Percentiles rank a stretch among this genome's conserved stretches.
Conservation (phyloP, 495 filamentous ascomycete species). For the Daldinia childiae region DNA sequence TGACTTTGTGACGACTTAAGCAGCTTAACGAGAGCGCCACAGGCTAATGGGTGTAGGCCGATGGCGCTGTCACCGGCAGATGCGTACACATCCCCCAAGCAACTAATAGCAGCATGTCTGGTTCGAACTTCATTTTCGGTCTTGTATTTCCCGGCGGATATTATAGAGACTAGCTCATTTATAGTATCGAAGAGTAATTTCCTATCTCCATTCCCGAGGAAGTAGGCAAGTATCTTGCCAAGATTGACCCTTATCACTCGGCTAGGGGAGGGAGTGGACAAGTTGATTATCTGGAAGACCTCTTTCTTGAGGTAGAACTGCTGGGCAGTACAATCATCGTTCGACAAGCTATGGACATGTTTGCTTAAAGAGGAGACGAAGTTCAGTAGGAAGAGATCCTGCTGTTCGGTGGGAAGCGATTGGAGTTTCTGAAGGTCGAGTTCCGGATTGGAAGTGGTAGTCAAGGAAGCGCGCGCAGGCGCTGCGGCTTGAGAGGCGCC, state of each 20-base stretch:
- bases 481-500: slow-evolving; percentile 44
- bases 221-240: slow-evolving; percentile 81
- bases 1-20: slow-evolving; percentile 82
- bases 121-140: slow-evolving; percentile 68
- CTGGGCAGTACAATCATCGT: slow-evolving; percentile 82
- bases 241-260: slow-evolving; percentile 89
- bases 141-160: slow-evolving; percentile 82
- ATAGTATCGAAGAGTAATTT: slow-evolving; percentile 94
- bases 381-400: slow-evolving; percentile 90
- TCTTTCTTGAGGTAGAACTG: slow-evolving; percentile 91
- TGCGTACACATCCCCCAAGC: slow-evolving; percentile 87
- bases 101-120: slow-evolving; percentile 89
- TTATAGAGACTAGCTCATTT: slow-evolving; percentile 81
- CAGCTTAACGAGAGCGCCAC: slow-evolving; percentile 75
- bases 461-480: slow-evolving; percentile 40
- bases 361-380: slow-evolving; percentile 86
- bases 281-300: slow-evolving; percentile 87
- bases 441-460: slow-evolving; percentile 62
- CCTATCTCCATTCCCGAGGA: slow-evolving; percentile 88
- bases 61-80: slow-evolving; percentile 94
- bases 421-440: slow-evolving; percentile 90
- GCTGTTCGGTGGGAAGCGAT: slow-evolving; percentile 90
- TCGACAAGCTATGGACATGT: slow-evolving; percentile 76
- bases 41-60: slow-evolving; percentile 78
- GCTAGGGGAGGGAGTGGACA: slow-evolving; percentile 85